Conservation (phyloP, 768 basidiomycete genomes). For the Podaxis mareebaensis region DNA sequence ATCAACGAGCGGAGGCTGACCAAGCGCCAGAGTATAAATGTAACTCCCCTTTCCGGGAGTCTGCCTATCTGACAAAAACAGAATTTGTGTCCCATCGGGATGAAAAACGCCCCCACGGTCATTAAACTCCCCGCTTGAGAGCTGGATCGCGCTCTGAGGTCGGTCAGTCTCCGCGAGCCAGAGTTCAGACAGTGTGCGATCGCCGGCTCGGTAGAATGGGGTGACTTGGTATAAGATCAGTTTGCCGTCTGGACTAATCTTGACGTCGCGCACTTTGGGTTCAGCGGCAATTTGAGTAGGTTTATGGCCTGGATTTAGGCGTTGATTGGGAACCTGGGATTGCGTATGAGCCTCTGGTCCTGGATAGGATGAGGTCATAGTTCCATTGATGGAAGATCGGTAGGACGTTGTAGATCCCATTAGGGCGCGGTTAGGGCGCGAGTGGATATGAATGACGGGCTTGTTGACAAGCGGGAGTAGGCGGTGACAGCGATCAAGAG, state of each 20-base stretch:
- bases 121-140: constrained; percentile 29
- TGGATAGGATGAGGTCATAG: constrained; percentile 8
- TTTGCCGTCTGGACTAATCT: constrained; percentile 31
- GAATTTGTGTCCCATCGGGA: constrained; percentile 28
- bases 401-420: constrained; percentile 9
- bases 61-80: constrained; percentile 33
- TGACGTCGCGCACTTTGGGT: constrained; percentile 34
- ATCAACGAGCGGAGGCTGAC: constrained; percentile 8
- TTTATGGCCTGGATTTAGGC: constrained; percentile 15
- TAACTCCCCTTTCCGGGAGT: constrained; percentile 25
- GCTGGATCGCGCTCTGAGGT: constrained; percentile 27
- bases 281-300: constrained; percentile 30
- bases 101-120: constrained; percentile 33
- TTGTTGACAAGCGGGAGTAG: background rate
- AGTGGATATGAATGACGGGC: background rate
- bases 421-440: background rate
- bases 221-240: constrained; percentile 33
- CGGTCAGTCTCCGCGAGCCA: constrained; percentile 32
- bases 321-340: constrained; percentile 15
- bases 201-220: constrained; percentile 28
- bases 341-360: background rate
- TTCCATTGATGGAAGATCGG: constrained; percentile 12
- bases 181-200: constrained; percentile 25
- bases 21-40: constrained; percentile 12
- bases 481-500: constrained; percentile 2